Evolutionary conservation across 176 grass and related monocot genomes (phyloP).

Genomic region (Alloteropsis semialata): DNA sequence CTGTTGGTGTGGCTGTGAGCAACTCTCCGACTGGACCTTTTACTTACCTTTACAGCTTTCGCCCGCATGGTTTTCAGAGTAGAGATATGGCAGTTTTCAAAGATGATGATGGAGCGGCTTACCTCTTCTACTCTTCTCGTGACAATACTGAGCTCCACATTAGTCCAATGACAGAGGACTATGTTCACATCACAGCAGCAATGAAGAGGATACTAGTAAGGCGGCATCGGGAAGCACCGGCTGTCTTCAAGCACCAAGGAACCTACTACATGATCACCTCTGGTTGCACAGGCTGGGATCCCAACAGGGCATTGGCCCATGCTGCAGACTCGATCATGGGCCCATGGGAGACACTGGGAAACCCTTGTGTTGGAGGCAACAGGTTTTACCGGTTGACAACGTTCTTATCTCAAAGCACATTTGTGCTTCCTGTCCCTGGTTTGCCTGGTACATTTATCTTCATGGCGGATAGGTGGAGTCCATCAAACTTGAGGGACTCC

Average conservation of each 20-base stretch:
- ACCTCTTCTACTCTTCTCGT: conserved; percentile 73
- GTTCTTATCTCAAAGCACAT: conserved; percentile 91
- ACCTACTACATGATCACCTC: conserved; percentile 98
- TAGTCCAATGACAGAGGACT: conserved; percentile 68
- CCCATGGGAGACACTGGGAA: conserved; percentile 87
- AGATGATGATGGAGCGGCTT: conserved; percentile 71
- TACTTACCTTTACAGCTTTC: conserved; percentile 73
- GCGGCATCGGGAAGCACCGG: conserved; percentile 76
- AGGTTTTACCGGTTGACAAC: conserved; percentile 63
- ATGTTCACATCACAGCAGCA: conserved; percentile 49
- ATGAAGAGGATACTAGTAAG: conserved; percentile 64
- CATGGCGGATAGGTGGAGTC: conserved; percentile 98
- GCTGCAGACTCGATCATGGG: conserved; percentile 74
- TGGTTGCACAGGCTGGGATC: conserved; percentile 83
- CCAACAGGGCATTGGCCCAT: conserved; percentile 71
- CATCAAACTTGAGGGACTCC: conserved; percentile 69
- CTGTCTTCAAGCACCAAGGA: conserved; percentile 67
- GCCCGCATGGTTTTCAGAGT: conserved; percentile 75
- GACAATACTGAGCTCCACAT: conserved; percentile 84
- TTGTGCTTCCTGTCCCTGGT: conserved; percentile 68
- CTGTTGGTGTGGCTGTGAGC: conserved; percentile 67
- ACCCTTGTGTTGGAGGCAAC: conserved; percentile 85
- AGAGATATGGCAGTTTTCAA: conserved; percentile 95
- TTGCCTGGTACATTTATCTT: conserved; percentile 84
- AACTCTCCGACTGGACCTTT: conserved; percentile 75